A percentile compares a stretch with the other conserved stretches of the same genome.
phyloP scores from a whole-genome alignment of 78 protist species.

The Dictyostelium capitatum region DNA sequence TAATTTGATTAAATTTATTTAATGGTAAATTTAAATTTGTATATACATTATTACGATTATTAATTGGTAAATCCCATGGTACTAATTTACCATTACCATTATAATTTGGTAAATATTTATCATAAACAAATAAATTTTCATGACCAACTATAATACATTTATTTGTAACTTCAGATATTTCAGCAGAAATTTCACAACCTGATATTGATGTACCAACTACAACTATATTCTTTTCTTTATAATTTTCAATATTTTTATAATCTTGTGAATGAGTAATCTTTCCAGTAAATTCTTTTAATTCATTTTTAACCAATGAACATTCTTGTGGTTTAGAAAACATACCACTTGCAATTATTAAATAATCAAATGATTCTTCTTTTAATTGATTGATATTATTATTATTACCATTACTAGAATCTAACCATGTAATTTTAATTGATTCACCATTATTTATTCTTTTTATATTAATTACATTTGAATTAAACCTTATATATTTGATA shows the following conservation, averaged over 20 bases:
- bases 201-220: not conserved
- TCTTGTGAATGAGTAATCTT: not conserved
- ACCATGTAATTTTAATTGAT: no score
- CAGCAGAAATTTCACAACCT: not conserved
- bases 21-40: not conserved
- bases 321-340: not conserved
- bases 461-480: not conserved
- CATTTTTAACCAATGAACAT: not conserved
- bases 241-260: not conserved
- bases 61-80: not conserved
- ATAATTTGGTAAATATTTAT: not conserved
- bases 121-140: not conserved
- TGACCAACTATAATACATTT: not conserved
- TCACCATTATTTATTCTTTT: not conserved
- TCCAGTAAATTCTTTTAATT: not conserved
- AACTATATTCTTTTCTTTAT: not conserved
- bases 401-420: not conserved
- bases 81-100: not conserved
- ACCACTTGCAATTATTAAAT: conserved; percentile 4
- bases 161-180: not conserved
- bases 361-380: not conserved
- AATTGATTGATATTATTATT: not conserved
- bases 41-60: not conserved
- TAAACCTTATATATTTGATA: not conserved
- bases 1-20: not conserved